Conservation (phyloP, 257 asterid species). For the Galeopsis tetrahit region DNA sequence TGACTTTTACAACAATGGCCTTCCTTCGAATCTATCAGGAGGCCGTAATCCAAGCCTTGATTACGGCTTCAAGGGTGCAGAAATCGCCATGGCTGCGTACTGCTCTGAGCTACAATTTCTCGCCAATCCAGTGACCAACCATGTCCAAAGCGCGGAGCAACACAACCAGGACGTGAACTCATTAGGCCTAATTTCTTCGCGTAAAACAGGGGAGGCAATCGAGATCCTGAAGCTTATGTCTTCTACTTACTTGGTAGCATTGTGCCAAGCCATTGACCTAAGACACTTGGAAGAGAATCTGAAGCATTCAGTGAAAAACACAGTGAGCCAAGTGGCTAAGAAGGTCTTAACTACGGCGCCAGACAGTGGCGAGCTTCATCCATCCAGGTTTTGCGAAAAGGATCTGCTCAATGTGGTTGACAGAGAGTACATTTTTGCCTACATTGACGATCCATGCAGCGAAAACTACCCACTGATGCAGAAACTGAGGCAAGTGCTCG, state of each 20-base stretch:
- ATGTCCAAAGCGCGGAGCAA: conserved; percentile 51
- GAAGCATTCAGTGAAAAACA: conserved; percentile 35
- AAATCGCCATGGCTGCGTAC: conserved; percentile 49
- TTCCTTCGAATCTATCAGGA: conserved; percentile 46
- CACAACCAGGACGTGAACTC: conserved; percentile 55
- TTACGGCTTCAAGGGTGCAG: conserved; percentile 48
- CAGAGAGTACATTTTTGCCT: conserved; percentile 39
- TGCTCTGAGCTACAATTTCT: conserved; percentile 51
- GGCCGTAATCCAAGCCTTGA: conserved; percentile 57
- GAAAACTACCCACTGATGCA: conserved; percentile 45
- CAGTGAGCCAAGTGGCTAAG: conserved; percentile 42
- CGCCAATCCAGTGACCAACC: conserved; percentile 52
- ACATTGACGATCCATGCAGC: conserved; percentile 48
- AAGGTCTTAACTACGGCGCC: conserved; percentile 33
- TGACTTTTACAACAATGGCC: conserved; percentile 49
- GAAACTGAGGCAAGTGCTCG: conserved; percentile 43
- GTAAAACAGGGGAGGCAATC: conserved; percentile 47
- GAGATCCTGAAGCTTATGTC: conserved; percentile 50
- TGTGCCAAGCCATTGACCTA: conserved; percentile 51
- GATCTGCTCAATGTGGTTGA: conserved; percentile 46
- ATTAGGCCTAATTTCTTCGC: conserved; percentile 46
- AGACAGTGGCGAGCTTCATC: conserved; percentile 39
- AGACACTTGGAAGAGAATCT: conserved; percentile 49
- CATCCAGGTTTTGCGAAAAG: conserved; percentile 46
- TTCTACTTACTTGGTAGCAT: conserved; percentile 47